These are phyloP conservation scores for Prunus davidiana DNA, from an alignment of 306 rosid genomes.

Conservation along the genomic window DNA sequence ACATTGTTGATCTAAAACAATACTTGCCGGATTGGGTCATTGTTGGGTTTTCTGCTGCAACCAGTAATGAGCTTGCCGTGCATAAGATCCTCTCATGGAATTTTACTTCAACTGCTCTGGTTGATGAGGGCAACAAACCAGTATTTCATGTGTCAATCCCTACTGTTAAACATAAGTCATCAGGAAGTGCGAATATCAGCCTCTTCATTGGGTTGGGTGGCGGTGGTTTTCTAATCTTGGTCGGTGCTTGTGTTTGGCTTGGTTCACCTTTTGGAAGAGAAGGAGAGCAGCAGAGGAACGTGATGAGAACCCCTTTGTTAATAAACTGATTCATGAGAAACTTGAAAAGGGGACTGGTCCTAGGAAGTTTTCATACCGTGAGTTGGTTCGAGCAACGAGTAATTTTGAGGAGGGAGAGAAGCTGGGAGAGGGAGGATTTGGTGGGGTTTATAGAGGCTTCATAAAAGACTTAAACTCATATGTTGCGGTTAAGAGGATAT, in stretches of 20 bases:
- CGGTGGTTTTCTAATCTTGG: background rate
- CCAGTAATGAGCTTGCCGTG: background rate
- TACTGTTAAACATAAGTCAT: background rate
- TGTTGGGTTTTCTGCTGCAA: background rate
- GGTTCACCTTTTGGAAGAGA: background rate
- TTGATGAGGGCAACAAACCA: too few species aligned
- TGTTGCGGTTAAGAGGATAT: constrained; percentile 9
- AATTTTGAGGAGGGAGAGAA: background rate
- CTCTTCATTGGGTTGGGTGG: background rate
- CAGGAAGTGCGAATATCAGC: background rate
- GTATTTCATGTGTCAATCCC: background rate
- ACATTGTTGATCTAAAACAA: background rate
- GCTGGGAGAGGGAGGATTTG: constrained; percentile 9
- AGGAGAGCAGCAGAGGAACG: background rate
- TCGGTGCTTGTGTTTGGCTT: background rate
- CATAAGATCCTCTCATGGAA: constrained; percentile 14
- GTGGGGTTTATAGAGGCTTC: background rate
- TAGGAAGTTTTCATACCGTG: background rate
- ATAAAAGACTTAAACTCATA: background rate
- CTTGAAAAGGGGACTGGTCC: background rate
- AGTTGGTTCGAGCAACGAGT: background rate
- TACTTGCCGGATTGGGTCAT: background rate
- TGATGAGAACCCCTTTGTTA: background rate
- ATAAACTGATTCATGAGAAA: background rate
- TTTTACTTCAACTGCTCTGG: background rate